A percentile compares a stretch with the other conserved stretches of the same genome.
Conservation (phyloP, 2,329 filamentous ascomycete species). For the Botryosphaeria dothidea region DNA sequence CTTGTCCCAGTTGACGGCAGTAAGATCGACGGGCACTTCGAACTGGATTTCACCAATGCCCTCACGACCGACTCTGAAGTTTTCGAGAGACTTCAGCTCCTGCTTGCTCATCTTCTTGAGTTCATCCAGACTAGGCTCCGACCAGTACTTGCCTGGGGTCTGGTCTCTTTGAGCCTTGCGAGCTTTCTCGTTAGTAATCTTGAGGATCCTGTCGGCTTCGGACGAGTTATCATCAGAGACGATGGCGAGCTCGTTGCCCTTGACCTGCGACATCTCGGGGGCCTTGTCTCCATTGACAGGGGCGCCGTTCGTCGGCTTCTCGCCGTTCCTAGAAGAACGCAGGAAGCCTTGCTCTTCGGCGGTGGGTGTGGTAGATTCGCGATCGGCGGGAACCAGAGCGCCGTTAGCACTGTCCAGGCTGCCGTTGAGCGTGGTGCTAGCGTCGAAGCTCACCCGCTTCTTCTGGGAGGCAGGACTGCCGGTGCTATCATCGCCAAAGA, state of each 20-base stretch:
- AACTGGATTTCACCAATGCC: constrained; percentile 83
- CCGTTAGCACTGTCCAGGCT: constrained; percentile 45
- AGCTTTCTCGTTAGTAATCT: constrained; percentile 25
- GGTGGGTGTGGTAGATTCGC: constrained; percentile 53
- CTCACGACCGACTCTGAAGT: constrained; percentile 80
- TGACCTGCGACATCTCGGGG: constrained; percentile 70
- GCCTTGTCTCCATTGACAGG: constrained; percentile 31
- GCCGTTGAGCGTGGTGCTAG: constrained; percentile 37
- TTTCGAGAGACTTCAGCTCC: constrained; percentile 71
- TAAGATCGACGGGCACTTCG: constrained; percentile 75
- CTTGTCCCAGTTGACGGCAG: constrained; percentile 74
- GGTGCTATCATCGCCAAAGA: constrained; percentile 53
- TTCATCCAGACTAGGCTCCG: constrained; percentile 72
- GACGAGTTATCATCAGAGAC: constrained; percentile 70
- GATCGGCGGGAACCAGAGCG: constrained; percentile 55
- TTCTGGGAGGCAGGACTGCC: constrained; percentile 55
- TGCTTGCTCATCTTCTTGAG: constrained; percentile 77
- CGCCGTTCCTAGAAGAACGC: constrained; percentile 47
- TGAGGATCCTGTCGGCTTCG: constrained; percentile 37
- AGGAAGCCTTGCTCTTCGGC: constrained; percentile 62
- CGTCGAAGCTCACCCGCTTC: constrained; percentile 91
- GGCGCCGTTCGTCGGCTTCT: constrained; percentile 36
- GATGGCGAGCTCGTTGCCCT: constrained; percentile 74
- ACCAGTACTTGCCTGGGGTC: constrained; percentile 80
- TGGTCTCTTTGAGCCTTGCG: constrained; percentile 42